Percentiles rank a stretch among this genome's conserved stretches.
Conservation (phyloP, 208 protist genomes). For the Tritrichomonas foetus region DNA sequence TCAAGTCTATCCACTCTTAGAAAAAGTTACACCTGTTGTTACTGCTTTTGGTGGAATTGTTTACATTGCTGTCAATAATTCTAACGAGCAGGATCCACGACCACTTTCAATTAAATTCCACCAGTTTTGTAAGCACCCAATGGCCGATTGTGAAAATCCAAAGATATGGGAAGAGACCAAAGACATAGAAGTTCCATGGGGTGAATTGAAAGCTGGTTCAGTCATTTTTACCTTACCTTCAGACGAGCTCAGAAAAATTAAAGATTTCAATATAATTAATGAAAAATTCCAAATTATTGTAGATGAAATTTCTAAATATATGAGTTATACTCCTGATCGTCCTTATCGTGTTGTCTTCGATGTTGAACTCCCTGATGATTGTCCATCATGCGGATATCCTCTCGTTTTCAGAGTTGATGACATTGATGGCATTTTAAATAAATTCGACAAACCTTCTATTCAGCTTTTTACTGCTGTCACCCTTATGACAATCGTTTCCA, state of each 20-base stretch:
- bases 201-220: neutral
- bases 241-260: neutral
- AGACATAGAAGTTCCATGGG: constrained; percentile 40
- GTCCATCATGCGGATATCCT: neutral
- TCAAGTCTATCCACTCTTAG: neutral
- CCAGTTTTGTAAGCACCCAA: neutral
- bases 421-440: neutral
- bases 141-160: neutral
- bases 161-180: neutral
- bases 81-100: neutral
- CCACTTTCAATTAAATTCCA: neutral
- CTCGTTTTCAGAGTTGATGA: neutral
- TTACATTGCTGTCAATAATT: neutral
- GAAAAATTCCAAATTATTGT: neutral
- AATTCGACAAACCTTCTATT: neutral
- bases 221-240: neutral
- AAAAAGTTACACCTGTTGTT: neutral
- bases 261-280: neutral
- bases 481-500: neutral
- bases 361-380: neutral
- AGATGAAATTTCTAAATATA: neutral
- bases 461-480: neutral
- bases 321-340: neutral
- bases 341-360: constrained; percentile 1
- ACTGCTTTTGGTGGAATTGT: neutral